phyloP scores from a whole-genome alignment of 2,329 filamentous ascomycete genomes.

The Verticillium nubilum region DNA sequence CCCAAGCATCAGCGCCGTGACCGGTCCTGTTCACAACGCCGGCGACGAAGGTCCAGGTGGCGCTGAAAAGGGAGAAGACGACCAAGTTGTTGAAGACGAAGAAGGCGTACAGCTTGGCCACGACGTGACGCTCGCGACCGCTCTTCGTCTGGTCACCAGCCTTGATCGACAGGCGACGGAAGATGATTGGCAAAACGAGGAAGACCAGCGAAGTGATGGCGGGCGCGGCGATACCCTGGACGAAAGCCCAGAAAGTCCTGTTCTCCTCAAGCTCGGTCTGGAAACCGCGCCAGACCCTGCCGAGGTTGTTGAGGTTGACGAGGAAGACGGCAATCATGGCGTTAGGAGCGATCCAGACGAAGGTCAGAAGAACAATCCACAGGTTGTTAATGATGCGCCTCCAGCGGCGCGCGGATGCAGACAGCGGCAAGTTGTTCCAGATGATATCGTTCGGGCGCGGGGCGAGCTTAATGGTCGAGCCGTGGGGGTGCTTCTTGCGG shows the following conservation, averaged over 20 bases:
- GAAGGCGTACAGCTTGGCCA: conserved; percentile 87
- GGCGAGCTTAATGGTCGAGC: conserved; percentile 71
- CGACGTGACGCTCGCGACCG: conserved; percentile 83
- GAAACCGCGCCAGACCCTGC: conserved; percentile 74
- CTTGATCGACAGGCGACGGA: conserved; percentile 76
- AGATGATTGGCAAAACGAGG: conserved; percentile 81
- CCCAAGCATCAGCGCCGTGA: conserved; percentile 57
- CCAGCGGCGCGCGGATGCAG: conserved; percentile 61
- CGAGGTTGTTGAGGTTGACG: conserved; percentile 77
- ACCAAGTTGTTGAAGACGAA: conserved; percentile 97
- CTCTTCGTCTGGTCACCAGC: conserved; percentile 91
- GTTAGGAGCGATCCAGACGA: conserved; percentile 89
- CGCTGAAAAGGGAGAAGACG: conserved; percentile 88
- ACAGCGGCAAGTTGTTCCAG: conserved; percentile 85
- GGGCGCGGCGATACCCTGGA: conserved; percentile 88
- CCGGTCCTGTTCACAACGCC: conserved; percentile 54
- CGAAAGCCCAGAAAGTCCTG: conserved; percentile 69
- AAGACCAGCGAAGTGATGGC: conserved; percentile 85
- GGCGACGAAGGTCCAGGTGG: conserved; percentile 69
- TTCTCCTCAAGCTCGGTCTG: conserved; percentile 56
- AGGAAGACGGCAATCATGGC: conserved; percentile 92
- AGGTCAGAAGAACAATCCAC: conserved; percentile 75
- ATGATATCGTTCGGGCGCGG: conserved; percentile 89
- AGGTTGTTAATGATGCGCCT: conserved; percentile 74
- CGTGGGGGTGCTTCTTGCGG: conserved; percentile 74